phyloP scores from a whole-genome alignment of 164 flowering plant species.

The Liquidambar formosana region DNA sequence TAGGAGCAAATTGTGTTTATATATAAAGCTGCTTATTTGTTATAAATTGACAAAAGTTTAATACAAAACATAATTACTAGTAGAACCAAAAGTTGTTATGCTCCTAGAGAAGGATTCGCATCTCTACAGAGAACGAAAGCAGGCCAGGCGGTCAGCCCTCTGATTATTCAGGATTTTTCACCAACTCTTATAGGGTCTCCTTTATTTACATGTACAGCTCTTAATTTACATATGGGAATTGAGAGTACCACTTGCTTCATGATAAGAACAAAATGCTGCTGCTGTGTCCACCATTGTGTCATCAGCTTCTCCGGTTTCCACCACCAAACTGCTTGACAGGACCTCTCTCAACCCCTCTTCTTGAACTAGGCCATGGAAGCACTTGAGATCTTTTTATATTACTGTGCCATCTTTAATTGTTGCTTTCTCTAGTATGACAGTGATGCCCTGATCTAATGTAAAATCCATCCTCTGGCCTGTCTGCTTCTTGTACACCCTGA shows the following conservation, averaged over 20 bases:
- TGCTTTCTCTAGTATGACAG: slow-evolving; percentile 67
- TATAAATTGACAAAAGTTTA: too few relatives aligned
- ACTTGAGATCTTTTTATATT: slow-evolving; percentile 34
- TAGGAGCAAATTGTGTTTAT: too few relatives aligned
- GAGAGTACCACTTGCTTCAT: background rate
- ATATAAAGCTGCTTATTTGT: too few relatives aligned
- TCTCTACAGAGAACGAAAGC: background rate
- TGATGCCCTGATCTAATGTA: slow-evolving; percentile 84
- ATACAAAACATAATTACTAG: too few relatives aligned
- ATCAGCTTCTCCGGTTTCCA: background rate
- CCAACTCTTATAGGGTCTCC: background rate
- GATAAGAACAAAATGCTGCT: background rate
- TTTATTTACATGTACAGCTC: too few relatives aligned
- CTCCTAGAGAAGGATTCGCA: background rate
- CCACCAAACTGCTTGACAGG: background rate
- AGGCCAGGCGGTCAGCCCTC: background rate
- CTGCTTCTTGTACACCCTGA: slow-evolving; percentile 78
- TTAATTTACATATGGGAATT: background rate
- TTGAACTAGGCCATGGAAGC: background rate
- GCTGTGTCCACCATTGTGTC: background rate
- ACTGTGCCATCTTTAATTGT: slow-evolving; percentile 68
- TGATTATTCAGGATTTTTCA: too few relatives aligned
- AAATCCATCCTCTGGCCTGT: slow-evolving; percentile 70
- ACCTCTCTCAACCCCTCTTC: background rate
- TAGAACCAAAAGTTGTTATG: background rate